phyloP scores from a whole-genome alignment of 1,284 basidiomycete species.

The Cryptococcus sp. region DNA sequence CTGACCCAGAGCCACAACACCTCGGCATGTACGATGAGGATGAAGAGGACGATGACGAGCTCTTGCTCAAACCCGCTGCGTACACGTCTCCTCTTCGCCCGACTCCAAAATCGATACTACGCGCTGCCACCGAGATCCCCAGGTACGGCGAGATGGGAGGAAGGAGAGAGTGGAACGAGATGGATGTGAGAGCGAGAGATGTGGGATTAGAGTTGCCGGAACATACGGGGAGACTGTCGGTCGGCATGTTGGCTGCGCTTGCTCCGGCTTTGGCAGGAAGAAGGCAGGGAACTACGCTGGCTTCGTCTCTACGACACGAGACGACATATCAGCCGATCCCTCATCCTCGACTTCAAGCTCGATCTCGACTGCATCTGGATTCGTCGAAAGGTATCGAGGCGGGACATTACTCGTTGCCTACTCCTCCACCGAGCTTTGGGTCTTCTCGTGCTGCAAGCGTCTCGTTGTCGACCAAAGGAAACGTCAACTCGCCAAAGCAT shows the following conservation, averaged over 20 bases:
- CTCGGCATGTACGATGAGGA: background rate
- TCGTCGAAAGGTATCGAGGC: background rate
- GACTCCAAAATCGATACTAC: too few relatives aligned
- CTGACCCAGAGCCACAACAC: background rate
- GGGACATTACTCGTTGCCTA: constrained; percentile 13
- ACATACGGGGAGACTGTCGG: constrained; percentile 6
- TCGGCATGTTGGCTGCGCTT: constrained; percentile 2
- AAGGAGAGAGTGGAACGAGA: too few relatives aligned
- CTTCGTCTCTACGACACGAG: background rate
- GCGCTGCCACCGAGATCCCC: background rate
- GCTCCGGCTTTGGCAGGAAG: background rate
- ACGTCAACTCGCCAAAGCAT: constrained; percentile 3
- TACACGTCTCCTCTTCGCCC: background rate
- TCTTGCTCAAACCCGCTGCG: background rate
- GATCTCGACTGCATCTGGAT: background rate
- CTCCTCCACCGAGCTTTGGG: constrained; percentile 18
- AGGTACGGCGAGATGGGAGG: too few relatives aligned
- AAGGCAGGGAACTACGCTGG: background rate
- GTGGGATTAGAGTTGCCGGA: constrained; percentile 3
- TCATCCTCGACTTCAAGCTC: too few relatives aligned
- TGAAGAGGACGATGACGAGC: constrained; percentile 2
- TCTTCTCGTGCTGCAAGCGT: too few relatives aligned
- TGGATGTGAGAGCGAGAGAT: constrained; percentile 6
- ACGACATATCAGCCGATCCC: too few relatives aligned
- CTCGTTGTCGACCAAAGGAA: too few relatives aligned